Percentiles rank a stretch among this genome's conserved stretches.
Evolutionary conservation across 108 stramenopile genomes (phyloP).

Genomic region (Stephanodiscus triporus): DNA sequence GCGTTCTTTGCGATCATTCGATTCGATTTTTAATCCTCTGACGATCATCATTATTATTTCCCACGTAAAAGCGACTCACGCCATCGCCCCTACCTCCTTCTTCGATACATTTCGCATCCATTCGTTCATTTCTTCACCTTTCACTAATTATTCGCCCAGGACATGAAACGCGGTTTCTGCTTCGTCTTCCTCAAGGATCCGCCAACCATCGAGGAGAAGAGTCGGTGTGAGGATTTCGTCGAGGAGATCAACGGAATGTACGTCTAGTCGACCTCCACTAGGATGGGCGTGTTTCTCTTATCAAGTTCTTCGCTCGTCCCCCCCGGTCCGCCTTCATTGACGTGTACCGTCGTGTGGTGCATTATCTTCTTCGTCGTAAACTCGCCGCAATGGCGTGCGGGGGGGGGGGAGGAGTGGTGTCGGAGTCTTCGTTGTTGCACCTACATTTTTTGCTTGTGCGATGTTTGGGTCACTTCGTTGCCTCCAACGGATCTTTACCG

Average conservation of each 20-base stretch:
- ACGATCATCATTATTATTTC: neutral
- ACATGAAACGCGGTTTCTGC: conserved; percentile 83
- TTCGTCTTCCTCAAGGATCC: conserved; percentile 90
- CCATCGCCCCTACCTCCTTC: neutral
- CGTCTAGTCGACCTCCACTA: conserved; percentile 46
- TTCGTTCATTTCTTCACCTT: no score
- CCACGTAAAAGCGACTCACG: conserved; percentile 12
- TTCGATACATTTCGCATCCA: no score
- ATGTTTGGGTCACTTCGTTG: no score
- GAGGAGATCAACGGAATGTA: conserved; percentile 85
- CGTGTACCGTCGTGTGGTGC: neutral
- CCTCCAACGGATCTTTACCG: no score
- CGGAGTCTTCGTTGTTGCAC: neutral
- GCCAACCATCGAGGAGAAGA: conserved; percentile 58
- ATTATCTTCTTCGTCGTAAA: no score
- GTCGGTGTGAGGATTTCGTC: conserved; percentile 66
- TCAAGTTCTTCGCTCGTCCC: neutral
- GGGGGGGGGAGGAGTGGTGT: neutral
- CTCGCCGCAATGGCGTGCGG: neutral
- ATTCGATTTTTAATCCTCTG: neutral
- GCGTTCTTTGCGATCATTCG: neutral
- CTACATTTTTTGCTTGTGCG: no score
- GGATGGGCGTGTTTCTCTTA: neutral
- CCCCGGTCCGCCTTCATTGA: neutral
- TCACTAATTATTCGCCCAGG: conserved; percentile 55